Base-by-base conservation (phyloP, 257 asterid species). In the Scutellaria minor region DNA sequence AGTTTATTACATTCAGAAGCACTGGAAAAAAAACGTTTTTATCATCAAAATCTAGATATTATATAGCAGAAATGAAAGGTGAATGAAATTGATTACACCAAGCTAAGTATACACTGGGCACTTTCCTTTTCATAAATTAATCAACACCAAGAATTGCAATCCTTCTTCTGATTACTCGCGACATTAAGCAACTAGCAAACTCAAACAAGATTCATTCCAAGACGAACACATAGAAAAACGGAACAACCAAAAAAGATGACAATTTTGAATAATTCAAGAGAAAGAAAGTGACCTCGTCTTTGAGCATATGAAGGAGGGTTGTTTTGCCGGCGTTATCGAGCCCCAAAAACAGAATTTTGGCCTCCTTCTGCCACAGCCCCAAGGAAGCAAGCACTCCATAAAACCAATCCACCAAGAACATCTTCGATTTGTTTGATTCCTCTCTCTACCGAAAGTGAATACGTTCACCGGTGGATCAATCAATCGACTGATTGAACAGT, bases 311-410 rank as follows among this genome's bases (percentile, higher is more conserved):
- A 66, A 90, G 96, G 76, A 90, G 83, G 48, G 97, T 90, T 60
- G 97, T 91, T 68, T 91, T 90, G 71, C 96, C 97, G 76, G 97
- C 92, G 73, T 91, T 91, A 73, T 91, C 96, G 77, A 91, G 96
- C 53, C 97, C 97, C 31, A 91, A 50, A 51, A 91, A 91, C 76
- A 91, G 79, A 71, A 91, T 91, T 82, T 91, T 91, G 14, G 97
- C 97, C 79, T 91, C 97, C 75, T 91, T 91, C 69, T 91, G 97
- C 97, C 96, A 88, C 56, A 91, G 77, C 1, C 97, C 97, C 1
- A 91, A 85, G 35, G 97, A 88, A 3, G 97, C 97, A 20, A 90
- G 82, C 44, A 88, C 76, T 73, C 97, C 96, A 50, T 90, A 90
- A 65, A 91, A 87, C 97, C 97, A 91, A 81, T 91, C 97, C 72